These are phyloP conservation scores for Spathaspora passalidarum DNA, from an alignment of 805 yeast species.

Conservation along the genomic window DNA sequence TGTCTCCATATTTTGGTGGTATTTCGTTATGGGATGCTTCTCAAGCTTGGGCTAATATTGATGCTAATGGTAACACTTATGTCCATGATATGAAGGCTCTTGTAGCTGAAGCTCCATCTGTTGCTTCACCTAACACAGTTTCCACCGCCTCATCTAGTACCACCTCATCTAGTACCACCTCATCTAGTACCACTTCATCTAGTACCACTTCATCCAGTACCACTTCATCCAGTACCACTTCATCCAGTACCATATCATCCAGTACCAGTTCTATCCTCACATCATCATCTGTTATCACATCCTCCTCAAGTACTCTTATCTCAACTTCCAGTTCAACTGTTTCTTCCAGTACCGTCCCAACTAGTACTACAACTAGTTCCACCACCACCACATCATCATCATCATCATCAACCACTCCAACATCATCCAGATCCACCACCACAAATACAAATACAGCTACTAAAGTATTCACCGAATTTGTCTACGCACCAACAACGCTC, in stretches of 20 bases:
- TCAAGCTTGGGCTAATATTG: conserved; percentile 36
- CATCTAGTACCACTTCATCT: conserved; percentile 5
- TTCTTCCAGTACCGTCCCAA: neutral
- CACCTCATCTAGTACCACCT: neutral
- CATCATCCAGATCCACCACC: neutral
- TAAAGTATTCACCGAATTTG: conserved; percentile 3
- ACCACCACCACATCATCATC: conserved; percentile 4
- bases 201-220: conserved; percentile 13
- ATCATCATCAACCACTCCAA: neutral
- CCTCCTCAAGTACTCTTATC: conserved; percentile 1
- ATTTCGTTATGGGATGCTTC: conserved; percentile 87
- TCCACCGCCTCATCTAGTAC: no score
- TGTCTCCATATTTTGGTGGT: conserved; percentile 51
- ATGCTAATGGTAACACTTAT: conserved; percentile 17
- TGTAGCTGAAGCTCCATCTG: conserved; percentile 22
- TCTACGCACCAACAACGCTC: conserved; percentile 7
- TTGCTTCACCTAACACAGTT: conserved; percentile 3
- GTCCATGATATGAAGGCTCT: conserved; percentile 41
- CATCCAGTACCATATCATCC: conserved; percentile 1
- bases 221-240: conserved; percentile 2
- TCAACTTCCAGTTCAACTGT: conserved; percentile 2
- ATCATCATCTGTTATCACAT: conserved; percentile 2
- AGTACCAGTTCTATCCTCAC: conserved; percentile 5
- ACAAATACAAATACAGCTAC: neutral
- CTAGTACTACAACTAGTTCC: neutral